Percentiles rank a stretch among this genome's conserved stretches.
Evolutionary conservation across 805 yeast species (phyloP).

Genomic region (Teunomyces lycoperdinae): DNA sequence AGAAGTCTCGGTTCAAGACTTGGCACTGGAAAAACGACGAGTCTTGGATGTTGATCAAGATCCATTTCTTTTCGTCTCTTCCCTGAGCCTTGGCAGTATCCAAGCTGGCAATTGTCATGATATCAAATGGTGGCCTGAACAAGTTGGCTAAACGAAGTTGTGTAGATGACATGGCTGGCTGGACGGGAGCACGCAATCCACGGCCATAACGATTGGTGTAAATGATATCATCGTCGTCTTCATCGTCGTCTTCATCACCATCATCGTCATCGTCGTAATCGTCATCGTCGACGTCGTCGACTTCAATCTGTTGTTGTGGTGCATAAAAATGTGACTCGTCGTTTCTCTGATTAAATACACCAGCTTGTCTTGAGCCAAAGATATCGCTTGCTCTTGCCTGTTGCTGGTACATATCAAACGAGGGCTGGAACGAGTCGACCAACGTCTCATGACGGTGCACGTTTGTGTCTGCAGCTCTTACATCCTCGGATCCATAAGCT

Average conservation of each 20-base stretch:
- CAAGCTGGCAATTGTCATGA: constrained; percentile 66
- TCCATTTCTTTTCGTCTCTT: constrained; percentile 66
- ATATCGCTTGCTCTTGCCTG: constrained; percentile 27
- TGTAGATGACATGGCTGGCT: constrained; percentile 36
- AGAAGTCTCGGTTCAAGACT: constrained; percentile 85
- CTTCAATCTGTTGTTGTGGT: constrained; percentile 23
- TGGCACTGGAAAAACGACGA: constrained; percentile 83
- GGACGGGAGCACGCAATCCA: too few species aligned
- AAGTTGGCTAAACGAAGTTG: constrained; percentile 74
- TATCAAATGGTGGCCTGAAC: constrained; percentile 92
- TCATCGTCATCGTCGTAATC: constrained; percentile 23
- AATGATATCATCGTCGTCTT: constrained; percentile 18
- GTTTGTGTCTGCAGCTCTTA: constrained; percentile 66
- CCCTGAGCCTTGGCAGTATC: constrained; percentile 74
- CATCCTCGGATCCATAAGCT: constrained; percentile 42
- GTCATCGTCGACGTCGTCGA: constrained; percentile 38
- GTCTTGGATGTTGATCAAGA: constrained; percentile 86
- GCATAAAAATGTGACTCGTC: too few species aligned
- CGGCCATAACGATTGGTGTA: constrained; percentile 14
- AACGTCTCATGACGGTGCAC: constrained; percentile 76
- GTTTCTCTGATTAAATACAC: constrained; percentile 57
- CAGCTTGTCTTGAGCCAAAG: constrained; percentile 47
- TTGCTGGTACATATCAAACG: neutral
- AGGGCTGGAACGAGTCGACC: constrained; percentile 41
- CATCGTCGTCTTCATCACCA: constrained; percentile 34